Base-by-base conservation (phyloP, 1,284 basidiomycete species). In the Heterobasidion parviporum region DNA sequence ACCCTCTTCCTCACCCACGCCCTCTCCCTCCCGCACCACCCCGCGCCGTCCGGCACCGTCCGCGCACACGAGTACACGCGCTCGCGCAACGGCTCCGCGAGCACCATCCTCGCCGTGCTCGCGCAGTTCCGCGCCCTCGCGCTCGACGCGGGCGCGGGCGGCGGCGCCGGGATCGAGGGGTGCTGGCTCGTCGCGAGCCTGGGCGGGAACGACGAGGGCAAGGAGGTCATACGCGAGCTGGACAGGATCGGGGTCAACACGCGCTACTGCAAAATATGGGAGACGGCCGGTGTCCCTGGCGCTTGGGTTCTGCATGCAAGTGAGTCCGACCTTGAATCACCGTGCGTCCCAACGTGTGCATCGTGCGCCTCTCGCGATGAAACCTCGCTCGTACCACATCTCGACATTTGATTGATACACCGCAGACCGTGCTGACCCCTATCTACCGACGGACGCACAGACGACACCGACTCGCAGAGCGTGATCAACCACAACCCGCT, bases 401-500 rank as follows among this genome's bases (percentile, higher is more conserved):
- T 26, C 26, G 26, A 26, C 26, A 26, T 26, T 26, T 6, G 26
- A 26, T 26, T 41, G 38, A 41, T 10, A 1, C n/a, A 41, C 38
- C 18, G 7, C 44, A 45, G 44, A 32, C 20, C 47, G 8, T 32
- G 14, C 50, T 33, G 38, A 45, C 9, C 8, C 14, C 15, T n/a
- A 15, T n/a, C 20, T 43, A 26, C 26, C 44, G n/a, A 52, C 38
- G 38, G 38, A 38, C 20, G 15, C 53, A 16, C 61, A 86, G 85
- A 72, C 46, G 82, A 87, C 60, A 76, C 76, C 48, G 77, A 80
- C 64, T 70, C 77, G 7, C 78, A 80, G 38, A 83, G 87, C 6
- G 83, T 91, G 51, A 81, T 91, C 62, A 89, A 92, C 68, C 88
- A 92, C 68, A 92, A 91, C 63, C 89, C 89, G 2, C 74, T 92